These are phyloP conservation scores for Pseudozyma hubeiensis DNA, from an alignment of 1,284 basidiomycete genomes.

Conservation along the genomic window DNA sequence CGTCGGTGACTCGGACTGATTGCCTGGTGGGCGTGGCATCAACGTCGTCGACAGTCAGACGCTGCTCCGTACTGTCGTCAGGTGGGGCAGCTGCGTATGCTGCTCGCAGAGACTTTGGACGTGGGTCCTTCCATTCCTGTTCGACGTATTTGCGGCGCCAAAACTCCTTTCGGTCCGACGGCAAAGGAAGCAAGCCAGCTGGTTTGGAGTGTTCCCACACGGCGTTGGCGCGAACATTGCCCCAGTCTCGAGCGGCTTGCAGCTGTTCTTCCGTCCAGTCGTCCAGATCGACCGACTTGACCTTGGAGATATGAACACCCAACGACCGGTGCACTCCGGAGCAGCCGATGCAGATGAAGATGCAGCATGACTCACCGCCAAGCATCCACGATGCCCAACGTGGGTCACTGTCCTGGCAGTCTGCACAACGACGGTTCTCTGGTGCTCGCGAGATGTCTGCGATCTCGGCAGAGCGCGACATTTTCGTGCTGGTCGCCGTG, in stretches of 20 bases:
- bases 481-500: constrained; percentile 26
- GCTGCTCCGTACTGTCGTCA: too few relatives aligned
- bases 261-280: constrained; percentile 65
- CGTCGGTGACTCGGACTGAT: not conserved
- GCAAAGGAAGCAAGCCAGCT: constrained; percentile 12
- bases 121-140: constrained; percentile 34
- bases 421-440: constrained; percentile 70
- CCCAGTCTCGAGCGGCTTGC: constrained; percentile 53
- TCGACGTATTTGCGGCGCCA: constrained; percentile 55
- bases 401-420: constrained; percentile 70
- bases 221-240: constrained; percentile 51
- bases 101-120: not conserved
- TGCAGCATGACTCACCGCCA: constrained; percentile 64
- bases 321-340: constrained; percentile 72
- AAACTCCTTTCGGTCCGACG: constrained; percentile 31
- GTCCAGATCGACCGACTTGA: constrained; percentile 72
- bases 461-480: constrained; percentile 59
- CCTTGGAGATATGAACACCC: constrained; percentile 72
- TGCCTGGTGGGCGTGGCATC: constrained; percentile 28
- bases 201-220: constrained; percentile 53
- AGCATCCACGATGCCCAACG: constrained; percentile 70
- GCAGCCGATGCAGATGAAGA: constrained; percentile 73
- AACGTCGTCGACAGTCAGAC: constrained; percentile 1
- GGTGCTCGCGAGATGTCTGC: constrained; percentile 66
- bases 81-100: not conserved